phyloP scores from a whole-genome alignment of 257 asterid genomes.

The Solanum gracilifrons region DNA sequence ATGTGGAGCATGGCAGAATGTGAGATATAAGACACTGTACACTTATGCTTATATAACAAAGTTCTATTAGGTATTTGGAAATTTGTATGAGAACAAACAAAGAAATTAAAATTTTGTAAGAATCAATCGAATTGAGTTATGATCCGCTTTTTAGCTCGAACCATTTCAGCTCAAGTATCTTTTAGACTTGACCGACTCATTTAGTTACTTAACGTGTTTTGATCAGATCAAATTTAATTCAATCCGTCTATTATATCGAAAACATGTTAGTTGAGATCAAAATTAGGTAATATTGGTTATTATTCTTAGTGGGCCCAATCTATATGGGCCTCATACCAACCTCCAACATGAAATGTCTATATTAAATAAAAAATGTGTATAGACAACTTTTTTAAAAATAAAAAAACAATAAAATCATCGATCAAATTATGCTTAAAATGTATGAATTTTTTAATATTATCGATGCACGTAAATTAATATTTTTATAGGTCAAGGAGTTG shows the following conservation, averaged over 20 bases:
- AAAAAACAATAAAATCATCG: not conserved
- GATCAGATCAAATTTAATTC: not conserved
- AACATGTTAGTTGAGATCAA: not conserved
- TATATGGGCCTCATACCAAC: not conserved
- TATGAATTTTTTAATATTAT: not conserved
- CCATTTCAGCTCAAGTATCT: not conserved
- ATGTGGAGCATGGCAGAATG: conserved; percentile 21
- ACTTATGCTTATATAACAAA: not conserved
- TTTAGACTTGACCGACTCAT: not conserved
- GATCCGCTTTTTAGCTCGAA: not conserved
- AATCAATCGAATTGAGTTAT: not conserved
- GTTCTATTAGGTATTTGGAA: not conserved
- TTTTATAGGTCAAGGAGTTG: not conserved
- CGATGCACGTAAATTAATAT: not conserved
- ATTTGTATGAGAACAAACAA: not conserved
- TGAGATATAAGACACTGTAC: not conserved
- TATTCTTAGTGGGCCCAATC: not conserved
- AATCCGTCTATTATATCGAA: not conserved
- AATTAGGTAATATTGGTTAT: not conserved
- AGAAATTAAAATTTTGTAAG: not conserved
- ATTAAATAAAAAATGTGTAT: not conserved
- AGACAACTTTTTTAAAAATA: not conserved
- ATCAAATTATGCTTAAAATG: not conserved
- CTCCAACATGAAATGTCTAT: not conserved
- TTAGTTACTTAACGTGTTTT: not conserved